phyloP scores from a whole-genome alignment of 805 yeast species.

The Lachancea quebecensis region DNA sequence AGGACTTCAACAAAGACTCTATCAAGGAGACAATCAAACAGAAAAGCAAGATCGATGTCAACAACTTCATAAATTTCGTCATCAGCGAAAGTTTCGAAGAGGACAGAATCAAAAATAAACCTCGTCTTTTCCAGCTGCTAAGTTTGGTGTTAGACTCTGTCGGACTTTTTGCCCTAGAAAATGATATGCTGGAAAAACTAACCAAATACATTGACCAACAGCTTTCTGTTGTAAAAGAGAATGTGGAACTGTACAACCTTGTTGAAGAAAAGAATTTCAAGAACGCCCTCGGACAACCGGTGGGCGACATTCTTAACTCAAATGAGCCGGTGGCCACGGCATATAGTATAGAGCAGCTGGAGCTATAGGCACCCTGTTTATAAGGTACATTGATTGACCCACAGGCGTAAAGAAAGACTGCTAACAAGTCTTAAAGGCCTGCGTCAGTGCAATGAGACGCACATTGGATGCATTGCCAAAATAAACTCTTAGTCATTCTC shows the following conservation, averaged over 20 bases:
- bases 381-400: no score
- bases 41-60: slow-evolving; percentile 27
- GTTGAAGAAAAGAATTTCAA: slow-evolving; percentile 16
- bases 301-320: slow-evolving; percentile 6
- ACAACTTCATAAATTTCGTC: slow-evolving; percentile 31
- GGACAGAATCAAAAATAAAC: slow-evolving; percentile 15
- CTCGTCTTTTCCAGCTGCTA: slow-evolving; percentile 28
- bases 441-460: no score
- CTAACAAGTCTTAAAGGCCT: no score
- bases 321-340: slow-evolving; percentile 16
- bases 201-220: slow-evolving; percentile 23
- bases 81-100: slow-evolving; percentile 20
- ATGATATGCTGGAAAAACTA: slow-evolving; percentile 18
- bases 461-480: no score
- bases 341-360: slow-evolving; percentile 29
- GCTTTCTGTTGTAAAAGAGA: slow-evolving; percentile 24
- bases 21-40: slow-evolving; percentile 42
- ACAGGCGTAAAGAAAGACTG: no score
- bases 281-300: slow-evolving; percentile 5
- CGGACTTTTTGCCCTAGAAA: slow-evolving; percentile 30
- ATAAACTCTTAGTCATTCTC: no score
- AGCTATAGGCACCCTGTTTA: slow-evolving; percentile 4
- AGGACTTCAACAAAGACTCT: slow-evolving; percentile 54
- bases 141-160: slow-evolving; percentile 30
- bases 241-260: slow-evolving; percentile 25